Evolutionary conservation across 306 rosid species (phyloP), one percentile per base, ranked within the genome.

Genomic region (Biancaea sappan): DNA sequence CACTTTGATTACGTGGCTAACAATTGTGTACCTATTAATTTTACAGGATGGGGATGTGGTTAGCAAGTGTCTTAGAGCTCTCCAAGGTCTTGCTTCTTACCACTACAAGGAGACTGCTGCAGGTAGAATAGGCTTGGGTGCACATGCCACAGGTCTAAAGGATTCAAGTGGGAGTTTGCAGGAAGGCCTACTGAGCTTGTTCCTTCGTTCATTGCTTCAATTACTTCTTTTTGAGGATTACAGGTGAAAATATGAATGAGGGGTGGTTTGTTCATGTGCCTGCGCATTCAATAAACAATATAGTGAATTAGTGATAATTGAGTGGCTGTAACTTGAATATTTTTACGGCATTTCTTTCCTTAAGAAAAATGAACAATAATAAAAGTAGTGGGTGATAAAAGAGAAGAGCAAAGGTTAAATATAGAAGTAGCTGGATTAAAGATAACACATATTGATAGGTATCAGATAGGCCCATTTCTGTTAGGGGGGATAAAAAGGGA

Each of bases 211-310:
- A 22, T 83, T 94, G 38, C 83, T 94, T 84, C 94, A 88, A 83
- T 83, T 94, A 47, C 91, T 94, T 59, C 94, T 91, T 82, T 91
- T 91, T 67, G 98, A 88, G 80, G 97, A 94, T 73, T 94, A 90
- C 83, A 91, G 96, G 98, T 91, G 56, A 77, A 74, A 59, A n/a
- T 66, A 32, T 65, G 48, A 69, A 60, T 58, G 14, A 25, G 53
- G 16, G 9, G 15, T 15, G 62, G 29, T 64, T 64, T 63, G 38
- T 69, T 56, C 18, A 37, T 61, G 68, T 73, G 63, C 43, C 7
- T 14, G 22, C 16, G 41, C 44, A 61, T 35, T 16, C 37, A 32
- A 51, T 24, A 47, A 69, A 16, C 28, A 51, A 61, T 63, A 35
- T 66, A 32, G 70, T 26, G 51, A 60, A n/a, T n/a, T n/a, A n/a